Evolutionary conservation across 192 early-diverging fungal genomes (phyloP).

Genomic region (Diversispora epigaea): DNA sequence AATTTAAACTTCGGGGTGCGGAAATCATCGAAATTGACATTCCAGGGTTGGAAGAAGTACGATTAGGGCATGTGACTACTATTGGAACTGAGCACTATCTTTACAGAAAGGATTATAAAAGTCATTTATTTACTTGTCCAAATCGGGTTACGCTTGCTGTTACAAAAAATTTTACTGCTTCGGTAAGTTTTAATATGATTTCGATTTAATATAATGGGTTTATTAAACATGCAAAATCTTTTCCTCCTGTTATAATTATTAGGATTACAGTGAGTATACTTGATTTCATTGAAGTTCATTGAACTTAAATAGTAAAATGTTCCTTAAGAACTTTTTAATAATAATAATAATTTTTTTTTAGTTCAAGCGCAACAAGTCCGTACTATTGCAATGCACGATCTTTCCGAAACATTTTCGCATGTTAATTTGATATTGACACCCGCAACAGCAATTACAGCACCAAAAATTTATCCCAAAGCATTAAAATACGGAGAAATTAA

Average conservation of each 20-base stretch:
- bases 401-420: conserved; percentile 49
- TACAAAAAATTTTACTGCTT: too few species aligned
- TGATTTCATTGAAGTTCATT: too few species aligned
- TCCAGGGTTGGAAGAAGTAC: conserved; percentile 56
- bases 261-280: too few species aligned
- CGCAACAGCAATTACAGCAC: conserved; percentile 55
- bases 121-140: conserved; percentile 8
- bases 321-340: too few species aligned
- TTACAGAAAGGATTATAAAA: neutral
- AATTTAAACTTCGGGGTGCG: conserved; percentile 54
- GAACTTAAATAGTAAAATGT: too few species aligned
- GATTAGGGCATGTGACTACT: conserved; percentile 62
- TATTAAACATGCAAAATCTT: too few species aligned
- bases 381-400: conserved; percentile 54
- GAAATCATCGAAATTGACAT: conserved; percentile 60
- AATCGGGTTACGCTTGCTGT: neutral
- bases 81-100: conserved; percentile 61
- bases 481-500: conserved; percentile 54
- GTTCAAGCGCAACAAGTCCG: conserved; percentile 52
- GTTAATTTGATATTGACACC: conserved; percentile 69
- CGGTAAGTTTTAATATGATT: too few species aligned
- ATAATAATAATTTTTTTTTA: conserved; percentile 28
- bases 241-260: too few species aligned
- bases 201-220: too few species aligned
- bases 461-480: conserved; percentile 48